Evolutionary conservation across 2,329 filamentous ascomycete genomes (phyloP).

Genomic region (Penicillium sp.): DNA sequence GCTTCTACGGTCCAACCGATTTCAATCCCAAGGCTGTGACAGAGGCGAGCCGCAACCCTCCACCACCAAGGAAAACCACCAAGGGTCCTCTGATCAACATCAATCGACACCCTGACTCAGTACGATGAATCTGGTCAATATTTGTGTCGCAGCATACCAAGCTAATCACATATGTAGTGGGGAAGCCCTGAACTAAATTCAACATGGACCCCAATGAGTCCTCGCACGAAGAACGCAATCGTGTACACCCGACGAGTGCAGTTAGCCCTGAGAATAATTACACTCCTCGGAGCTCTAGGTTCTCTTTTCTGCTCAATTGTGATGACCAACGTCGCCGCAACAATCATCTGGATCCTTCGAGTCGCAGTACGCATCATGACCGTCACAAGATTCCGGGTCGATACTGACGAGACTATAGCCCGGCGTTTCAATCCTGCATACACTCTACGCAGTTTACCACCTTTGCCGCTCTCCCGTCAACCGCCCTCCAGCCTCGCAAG

Average conservation of each 20-base stretch:
- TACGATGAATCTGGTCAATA: slow-evolving; percentile 40
- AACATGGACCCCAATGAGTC: slow-evolving; percentile 61
- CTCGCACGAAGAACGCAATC: slow-evolving; percentile 64
- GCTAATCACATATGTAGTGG: slow-evolving; percentile 28
- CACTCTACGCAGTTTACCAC: slow-evolving; percentile 74
- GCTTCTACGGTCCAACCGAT: slow-evolving; percentile 48
- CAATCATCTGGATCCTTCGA: slow-evolving; percentile 68
- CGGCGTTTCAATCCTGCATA: slow-evolving; percentile 65
- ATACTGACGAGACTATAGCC: slow-evolving; percentile 50
- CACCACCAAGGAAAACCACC: slow-evolving; percentile 55
- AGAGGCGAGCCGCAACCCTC: slow-evolving; percentile 66
- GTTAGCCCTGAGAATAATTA: slow-evolving; percentile 59
- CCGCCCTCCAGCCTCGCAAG: slow-evolving; percentile 71
- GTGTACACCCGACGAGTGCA: slow-evolving; percentile 64
- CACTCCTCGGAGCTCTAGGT: slow-evolving; percentile 64
- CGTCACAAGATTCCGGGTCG: neutral
- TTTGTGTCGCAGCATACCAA: no score
- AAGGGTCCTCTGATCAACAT: slow-evolving; percentile 74
- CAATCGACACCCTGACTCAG: slow-evolving; percentile 75
- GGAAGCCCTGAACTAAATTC: slow-evolving; percentile 56
- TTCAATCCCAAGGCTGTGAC: slow-evolving; percentile 87
- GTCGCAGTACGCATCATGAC: slow-evolving; percentile 56
- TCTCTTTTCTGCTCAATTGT: slow-evolving; percentile 71
- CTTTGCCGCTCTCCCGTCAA: slow-evolving; percentile 63
- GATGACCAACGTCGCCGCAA: slow-evolving; percentile 59